These are phyloP conservation scores for Mortierella polycephala DNA, from an alignment of 371 early-diverging fungal species.

Conservation along the genomic window DNA sequence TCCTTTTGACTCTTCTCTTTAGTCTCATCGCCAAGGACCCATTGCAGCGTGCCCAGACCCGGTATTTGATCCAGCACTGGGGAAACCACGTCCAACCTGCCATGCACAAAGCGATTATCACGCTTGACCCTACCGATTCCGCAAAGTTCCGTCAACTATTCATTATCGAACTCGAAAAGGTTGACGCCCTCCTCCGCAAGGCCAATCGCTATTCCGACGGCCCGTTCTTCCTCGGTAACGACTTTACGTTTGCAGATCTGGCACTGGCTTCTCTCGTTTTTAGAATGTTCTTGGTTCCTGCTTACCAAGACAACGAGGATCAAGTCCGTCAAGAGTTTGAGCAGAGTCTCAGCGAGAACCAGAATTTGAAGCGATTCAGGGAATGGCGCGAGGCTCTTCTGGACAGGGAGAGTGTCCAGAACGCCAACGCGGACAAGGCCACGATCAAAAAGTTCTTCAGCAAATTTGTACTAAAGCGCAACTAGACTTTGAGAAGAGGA, in stretches of 20 bases:
- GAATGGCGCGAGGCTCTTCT: slow-evolving; percentile 20
- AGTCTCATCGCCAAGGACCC: slow-evolving; percentile 60
- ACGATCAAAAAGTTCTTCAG: slow-evolving; percentile 9
- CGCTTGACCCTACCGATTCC: slow-evolving; percentile 48
- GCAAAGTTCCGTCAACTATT: slow-evolving; percentile 26
- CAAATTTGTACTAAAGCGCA: slow-evolving; percentile 11
- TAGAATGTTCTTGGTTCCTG: slow-evolving; percentile 15
- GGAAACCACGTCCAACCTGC: slow-evolving; percentile 5
- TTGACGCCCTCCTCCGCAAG: slow-evolving; percentile 39
- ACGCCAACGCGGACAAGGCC: slow-evolving; percentile 7
- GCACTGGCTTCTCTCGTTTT: slow-evolving; percentile 34
- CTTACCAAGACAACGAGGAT: slow-evolving; percentile 33
- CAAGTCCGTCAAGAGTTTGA: slow-evolving; percentile 38
- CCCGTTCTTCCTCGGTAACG: slow-evolving; percentile 59
- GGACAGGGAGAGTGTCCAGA: slow-evolving; percentile 9
- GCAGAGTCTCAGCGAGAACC: slow-evolving; percentile 15
- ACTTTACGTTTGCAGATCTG: slow-evolving; percentile 46
- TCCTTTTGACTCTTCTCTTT: neutral
- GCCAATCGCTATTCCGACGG: slow-evolving; percentile 52
- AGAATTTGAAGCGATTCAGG: slow-evolving; percentile 15
- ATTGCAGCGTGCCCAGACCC: slow-evolving; percentile 59
- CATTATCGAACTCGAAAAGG: slow-evolving; percentile 36
- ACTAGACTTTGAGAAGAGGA: neutral
- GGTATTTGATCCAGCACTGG: slow-evolving; percentile 69
- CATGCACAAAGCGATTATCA: slow-evolving; percentile 47